Percentiles rank a stretch among this genome's conserved stretches.
Evolutionary conservation across 2,329 filamentous ascomycete species (phyloP).

Genomic region (Stagonosporopsis chrysanthemi): DNA sequence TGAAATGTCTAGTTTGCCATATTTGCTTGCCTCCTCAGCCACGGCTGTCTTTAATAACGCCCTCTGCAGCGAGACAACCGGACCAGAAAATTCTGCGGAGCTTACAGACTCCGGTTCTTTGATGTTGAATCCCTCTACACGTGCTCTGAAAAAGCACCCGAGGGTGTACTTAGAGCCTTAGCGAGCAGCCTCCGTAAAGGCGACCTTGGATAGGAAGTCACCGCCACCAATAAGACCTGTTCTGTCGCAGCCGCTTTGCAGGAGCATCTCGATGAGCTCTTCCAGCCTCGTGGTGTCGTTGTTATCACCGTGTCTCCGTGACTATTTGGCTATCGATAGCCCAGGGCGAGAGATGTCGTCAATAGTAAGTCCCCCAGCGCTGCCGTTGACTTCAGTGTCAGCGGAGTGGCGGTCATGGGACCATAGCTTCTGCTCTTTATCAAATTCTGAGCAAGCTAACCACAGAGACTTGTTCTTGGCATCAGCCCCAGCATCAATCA

Average conservation of each 20-base stretch:
- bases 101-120: background rate
- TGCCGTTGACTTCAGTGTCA: background rate
- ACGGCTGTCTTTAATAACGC: background rate
- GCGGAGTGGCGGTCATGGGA: background rate
- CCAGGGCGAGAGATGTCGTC: background rate
- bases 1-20: too few species aligned
- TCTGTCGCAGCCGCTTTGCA: background rate
- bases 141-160: background rate
- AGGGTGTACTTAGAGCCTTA: background rate
- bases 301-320: background rate
- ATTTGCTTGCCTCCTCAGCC: too few species aligned
- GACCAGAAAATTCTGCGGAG: background rate
- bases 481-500: background rate
- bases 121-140: background rate
- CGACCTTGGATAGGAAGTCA: background rate
- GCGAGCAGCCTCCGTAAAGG: background rate
- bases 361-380: background rate
- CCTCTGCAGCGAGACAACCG: background rate
- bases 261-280: background rate
- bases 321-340: background rate
- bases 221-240: background rate
- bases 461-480: background rate
- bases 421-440: background rate
- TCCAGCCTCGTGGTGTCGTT: background rate
- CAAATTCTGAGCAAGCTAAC: background rate